A percentile compares a stretch with the other conserved stretches of the same genome.
Evolutionary conservation across 495 filamentous ascomycete genomes (phyloP).

Genomic region (Usnea hakonensis): DNA sequence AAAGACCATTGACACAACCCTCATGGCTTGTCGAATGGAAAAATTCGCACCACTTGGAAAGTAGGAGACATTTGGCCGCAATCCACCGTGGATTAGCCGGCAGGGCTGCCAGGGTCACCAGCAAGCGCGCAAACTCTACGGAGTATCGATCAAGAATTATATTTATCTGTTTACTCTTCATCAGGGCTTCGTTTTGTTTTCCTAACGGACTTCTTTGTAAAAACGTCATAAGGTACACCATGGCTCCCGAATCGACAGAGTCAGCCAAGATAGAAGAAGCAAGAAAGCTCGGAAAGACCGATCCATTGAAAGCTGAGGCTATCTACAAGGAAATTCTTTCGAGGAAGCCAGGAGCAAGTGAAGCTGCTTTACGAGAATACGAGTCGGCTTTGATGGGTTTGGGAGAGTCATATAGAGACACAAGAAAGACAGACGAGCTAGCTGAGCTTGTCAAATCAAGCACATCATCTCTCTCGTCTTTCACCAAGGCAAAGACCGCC

Average conservation of each 20-base stretch:
- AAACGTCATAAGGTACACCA: slow-evolving; percentile 22
- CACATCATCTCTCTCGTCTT: slow-evolving; percentile 82
- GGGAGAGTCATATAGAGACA: slow-evolving; percentile 87
- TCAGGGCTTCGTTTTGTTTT: not conserved
- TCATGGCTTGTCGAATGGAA: not conserved
- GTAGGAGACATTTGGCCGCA: not conserved
- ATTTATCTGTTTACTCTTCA: not conserved
- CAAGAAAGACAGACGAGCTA: slow-evolving; percentile 79
- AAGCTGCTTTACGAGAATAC: slow-evolving; percentile 79
- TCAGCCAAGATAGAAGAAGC: slow-evolving; percentile 70
- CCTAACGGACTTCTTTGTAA: not conserved
- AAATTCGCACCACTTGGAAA: not conserved
- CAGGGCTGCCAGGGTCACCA: not conserved
- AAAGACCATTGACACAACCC: not conserved
- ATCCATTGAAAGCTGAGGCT: slow-evolving; percentile 70
- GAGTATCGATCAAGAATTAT: not conserved
- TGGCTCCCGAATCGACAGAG: slow-evolving; percentile 45
- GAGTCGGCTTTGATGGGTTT: slow-evolving; percentile 75
- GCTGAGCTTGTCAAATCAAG: slow-evolving; percentile 86
- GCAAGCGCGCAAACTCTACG: not conserved
- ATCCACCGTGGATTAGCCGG: slow-evolving; percentile 7
- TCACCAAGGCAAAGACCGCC: slow-evolving; percentile 97
- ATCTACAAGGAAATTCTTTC: slow-evolving; percentile 85
- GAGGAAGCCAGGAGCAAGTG: slow-evolving; percentile 70
- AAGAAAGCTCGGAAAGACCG: slow-evolving; percentile 68